Percentiles rank a stretch among this genome's conserved stretches.
These are phyloP conservation scores for Candida parachauliodes DNA, from an alignment of 805 yeast genomes.

Conservation along the genomic window DNA sequence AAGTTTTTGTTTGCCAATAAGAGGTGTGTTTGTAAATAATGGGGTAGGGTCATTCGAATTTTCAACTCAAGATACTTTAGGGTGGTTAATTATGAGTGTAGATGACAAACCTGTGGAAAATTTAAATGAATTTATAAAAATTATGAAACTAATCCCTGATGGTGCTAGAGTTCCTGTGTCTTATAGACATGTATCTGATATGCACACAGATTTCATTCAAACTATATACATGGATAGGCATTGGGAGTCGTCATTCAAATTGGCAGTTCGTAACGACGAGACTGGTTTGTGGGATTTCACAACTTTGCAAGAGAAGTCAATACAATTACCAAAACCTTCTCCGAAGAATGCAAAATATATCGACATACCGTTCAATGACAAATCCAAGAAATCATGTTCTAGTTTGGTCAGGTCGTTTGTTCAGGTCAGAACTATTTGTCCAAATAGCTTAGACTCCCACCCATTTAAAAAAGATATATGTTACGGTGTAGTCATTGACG, in stretches of 20 bases:
- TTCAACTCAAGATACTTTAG: constrained; percentile 55
- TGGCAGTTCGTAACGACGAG: constrained; percentile 58
- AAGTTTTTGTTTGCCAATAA: constrained; percentile 75
- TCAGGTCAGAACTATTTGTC: constrained; percentile 59
- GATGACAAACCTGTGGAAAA: constrained; percentile 74
- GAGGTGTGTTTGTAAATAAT: constrained; percentile 76
- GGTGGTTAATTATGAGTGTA: constrained; percentile 78
- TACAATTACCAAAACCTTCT: constrained; percentile 47
- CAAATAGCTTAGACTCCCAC: constrained; percentile 73
- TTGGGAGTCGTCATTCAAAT: constrained; percentile 70
- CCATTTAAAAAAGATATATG: constrained; percentile 59
- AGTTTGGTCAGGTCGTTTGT: constrained; percentile 67
- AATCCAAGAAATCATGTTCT: constrained; percentile 42
- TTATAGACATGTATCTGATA: constrained; percentile 75
- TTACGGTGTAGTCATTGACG: constrained; percentile 79
- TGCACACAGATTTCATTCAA: constrained; percentile 69
- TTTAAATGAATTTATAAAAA: constrained; percentile 71
- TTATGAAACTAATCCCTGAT: constrained; percentile 77
- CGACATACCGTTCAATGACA: constrained; percentile 60
- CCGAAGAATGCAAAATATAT: constrained; percentile 68
- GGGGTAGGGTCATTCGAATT: constrained; percentile 74
- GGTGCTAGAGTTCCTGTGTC: constrained; percentile 63
- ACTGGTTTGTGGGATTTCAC: constrained; percentile 57
- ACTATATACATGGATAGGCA: constrained; percentile 77
- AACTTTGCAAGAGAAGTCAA: constrained; percentile 55